Conservation (phyloP, 78 protist genomes). For the Guillardia theta region DNA sequence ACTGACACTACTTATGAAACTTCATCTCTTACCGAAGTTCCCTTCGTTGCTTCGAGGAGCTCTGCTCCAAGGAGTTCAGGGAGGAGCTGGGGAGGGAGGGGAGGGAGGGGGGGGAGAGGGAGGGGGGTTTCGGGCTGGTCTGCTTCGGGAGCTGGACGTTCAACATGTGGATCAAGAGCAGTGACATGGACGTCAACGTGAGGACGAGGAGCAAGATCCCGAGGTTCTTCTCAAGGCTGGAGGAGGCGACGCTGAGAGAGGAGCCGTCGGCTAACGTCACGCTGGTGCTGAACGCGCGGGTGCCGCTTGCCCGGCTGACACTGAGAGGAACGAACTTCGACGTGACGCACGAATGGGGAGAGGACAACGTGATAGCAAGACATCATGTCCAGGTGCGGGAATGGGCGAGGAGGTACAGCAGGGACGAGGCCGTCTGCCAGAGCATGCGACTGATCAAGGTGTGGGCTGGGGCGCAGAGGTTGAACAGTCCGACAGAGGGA, state of each 20-base stretch:
- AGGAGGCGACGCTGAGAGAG: background rate
- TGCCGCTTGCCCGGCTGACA: background rate
- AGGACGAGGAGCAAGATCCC: background rate
- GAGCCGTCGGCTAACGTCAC: background rate
- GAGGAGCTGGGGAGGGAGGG: no score
- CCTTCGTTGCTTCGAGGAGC: no score
- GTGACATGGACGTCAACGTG: background rate
- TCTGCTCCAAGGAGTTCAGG: no score
- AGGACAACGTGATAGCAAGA: background rate
- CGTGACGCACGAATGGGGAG: background rate
- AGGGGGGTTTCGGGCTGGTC: no score
- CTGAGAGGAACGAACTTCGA: background rate
- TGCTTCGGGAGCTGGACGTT: background rate
- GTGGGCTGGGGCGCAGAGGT: no score
- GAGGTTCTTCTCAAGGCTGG: background rate
- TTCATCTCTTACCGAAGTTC: no score
- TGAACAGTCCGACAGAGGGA: no score
- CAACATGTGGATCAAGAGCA: background rate
- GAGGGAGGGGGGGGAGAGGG: no score
- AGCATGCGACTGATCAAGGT: background rate
- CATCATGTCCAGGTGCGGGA: background rate
- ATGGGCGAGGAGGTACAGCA: background rate
- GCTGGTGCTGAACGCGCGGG: background rate
- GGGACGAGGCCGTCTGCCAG: background rate
- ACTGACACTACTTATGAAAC: no score